Evolutionary conservation across 208 protist genomes (phyloP), one percentile per base, ranked within the genome.

Genomic region (Leptomonas seymouri): DNA sequence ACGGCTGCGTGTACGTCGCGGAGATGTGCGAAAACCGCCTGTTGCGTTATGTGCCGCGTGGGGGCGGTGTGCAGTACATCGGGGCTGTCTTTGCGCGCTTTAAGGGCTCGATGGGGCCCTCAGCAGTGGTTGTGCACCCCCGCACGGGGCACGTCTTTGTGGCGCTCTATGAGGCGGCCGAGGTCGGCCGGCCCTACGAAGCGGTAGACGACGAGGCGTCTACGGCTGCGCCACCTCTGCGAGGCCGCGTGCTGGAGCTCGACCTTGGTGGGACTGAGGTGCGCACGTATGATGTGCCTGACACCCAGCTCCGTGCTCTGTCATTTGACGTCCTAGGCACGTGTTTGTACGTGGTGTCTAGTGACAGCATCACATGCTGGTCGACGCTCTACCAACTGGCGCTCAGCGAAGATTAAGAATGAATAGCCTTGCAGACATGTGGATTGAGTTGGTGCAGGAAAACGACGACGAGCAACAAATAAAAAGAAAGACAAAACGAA

Each of bases 21-120:
- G 89, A 94, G 67, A 78, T 81, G 58, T 69, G 67, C 4, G 57
- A 63, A 12, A 94, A 94, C 70, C 84, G 86, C 5, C 53, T 94
- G 30, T 62, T 92, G 21, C 81, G 89, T 21, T 91, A 82, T 53
- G 82, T 87, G 1, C 85, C 71, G 25, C 78, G 77, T 3, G 79
- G 76, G 3, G 78, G 73, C 49, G 56, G 56, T 16, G 20, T 61
- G 56, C 78, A 89, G 57, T 93, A 84, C 61, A 61, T 85, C 15
- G 80, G 80, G 18, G 70, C 61, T 39, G 85, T 93, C 31, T 94
- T 91, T 69, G 71, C 68, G 15, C 83, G 82, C 11, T 78, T 94
- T 57, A 67, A 77, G 12, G 89, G 89, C 14, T 65, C 68, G n/a
- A 79, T 93, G 69, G 89, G 89, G 5, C 90, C 90, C 0, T 70